Percentiles rank a stretch among this genome's conserved stretches.
phyloP scores from a whole-genome alignment of 2,329 filamentous ascomycete species.

The Sarocladium brachiariae region DNA sequence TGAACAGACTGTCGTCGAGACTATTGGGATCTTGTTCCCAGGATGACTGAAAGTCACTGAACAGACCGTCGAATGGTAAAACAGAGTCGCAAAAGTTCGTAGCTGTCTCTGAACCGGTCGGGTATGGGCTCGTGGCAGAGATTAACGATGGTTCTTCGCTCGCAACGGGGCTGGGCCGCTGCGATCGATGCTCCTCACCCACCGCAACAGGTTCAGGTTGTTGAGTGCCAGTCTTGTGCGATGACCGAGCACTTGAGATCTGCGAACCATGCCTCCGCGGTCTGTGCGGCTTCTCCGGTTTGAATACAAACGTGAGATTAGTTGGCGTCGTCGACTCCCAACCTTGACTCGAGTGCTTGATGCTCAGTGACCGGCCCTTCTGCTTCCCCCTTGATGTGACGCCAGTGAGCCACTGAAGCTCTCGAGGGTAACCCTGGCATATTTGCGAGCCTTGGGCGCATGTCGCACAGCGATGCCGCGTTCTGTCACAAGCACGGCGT shows the following conservation, averaged over 20 bases:
- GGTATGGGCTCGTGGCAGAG: too few relatives aligned
- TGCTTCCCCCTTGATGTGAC: constrained; percentile 9
- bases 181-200: neutral
- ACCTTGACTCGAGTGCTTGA: neutral
- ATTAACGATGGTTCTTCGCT: neutral
- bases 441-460: constrained; percentile 6
- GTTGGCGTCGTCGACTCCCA: constrained; percentile 10
- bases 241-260: neutral
- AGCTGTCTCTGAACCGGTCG: too few relatives aligned
- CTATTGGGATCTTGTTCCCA: neutral
- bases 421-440: constrained; percentile 9
- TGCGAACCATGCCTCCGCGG: neutral
- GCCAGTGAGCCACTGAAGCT: constrained; percentile 10
- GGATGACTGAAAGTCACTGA: neutral
- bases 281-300: constrained; percentile 7
- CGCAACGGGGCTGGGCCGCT: neutral
- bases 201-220: neutral
- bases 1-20: neutral
- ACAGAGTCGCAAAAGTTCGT: neutral
- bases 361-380: constrained; percentile 9
- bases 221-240: neutral
- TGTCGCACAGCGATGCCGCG: constrained; percentile 9
- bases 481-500: constrained; percentile 9
- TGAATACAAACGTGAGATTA: constrained; percentile 10
- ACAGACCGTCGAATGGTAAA: neutral